Evolutionary conservation across 345 rosid species (phyloP).

Genomic region (Trapa incisa): DNA sequence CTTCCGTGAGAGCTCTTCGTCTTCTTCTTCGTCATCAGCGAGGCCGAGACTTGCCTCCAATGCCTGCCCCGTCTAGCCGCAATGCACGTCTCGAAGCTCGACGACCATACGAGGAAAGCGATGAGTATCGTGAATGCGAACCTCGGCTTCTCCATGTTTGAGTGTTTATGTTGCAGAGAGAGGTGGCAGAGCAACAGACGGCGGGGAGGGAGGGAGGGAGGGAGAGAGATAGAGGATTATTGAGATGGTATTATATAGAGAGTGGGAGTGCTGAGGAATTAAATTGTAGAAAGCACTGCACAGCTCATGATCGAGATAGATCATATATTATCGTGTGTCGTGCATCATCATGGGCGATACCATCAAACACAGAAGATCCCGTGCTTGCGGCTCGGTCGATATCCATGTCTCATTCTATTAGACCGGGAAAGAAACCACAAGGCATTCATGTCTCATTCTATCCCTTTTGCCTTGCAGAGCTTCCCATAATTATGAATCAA

Average conservation of each 20-base stretch:
- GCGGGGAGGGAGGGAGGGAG: conserved; percentile 9
- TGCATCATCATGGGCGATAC: neutral
- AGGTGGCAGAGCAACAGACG: neutral
- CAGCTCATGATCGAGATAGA: neutral
- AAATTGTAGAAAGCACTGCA: conserved; percentile 5
- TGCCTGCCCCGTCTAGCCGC: conserved; percentile 64
- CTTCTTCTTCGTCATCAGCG: conserved; percentile 48
- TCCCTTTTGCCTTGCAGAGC: neutral
- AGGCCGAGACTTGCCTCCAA: conserved; percentile 39
- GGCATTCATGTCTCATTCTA: conserved; percentile 20
- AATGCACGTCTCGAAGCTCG: conserved; percentile 54
- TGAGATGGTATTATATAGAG: conserved; percentile 30
- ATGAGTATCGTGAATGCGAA: conserved; percentile 36
- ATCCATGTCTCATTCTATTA: conserved; percentile 15
- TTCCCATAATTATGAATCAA: neutral
- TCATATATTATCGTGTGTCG: neutral
- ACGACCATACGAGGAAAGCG: conserved; percentile 48
- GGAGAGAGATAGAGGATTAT: neutral
- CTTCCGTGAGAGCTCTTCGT: conserved; percentile 25
- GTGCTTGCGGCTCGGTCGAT: neutral
- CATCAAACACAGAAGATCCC: neutral
- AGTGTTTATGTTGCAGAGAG: conserved; percentile 8
- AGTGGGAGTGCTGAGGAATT: neutral
- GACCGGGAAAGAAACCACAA: neutral
- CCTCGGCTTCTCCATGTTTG: conserved; percentile 21